Evolutionary conservation across 2,329 filamentous ascomycete genomes (phyloP).

Genomic region (Ophiostoma australiae): DNA sequence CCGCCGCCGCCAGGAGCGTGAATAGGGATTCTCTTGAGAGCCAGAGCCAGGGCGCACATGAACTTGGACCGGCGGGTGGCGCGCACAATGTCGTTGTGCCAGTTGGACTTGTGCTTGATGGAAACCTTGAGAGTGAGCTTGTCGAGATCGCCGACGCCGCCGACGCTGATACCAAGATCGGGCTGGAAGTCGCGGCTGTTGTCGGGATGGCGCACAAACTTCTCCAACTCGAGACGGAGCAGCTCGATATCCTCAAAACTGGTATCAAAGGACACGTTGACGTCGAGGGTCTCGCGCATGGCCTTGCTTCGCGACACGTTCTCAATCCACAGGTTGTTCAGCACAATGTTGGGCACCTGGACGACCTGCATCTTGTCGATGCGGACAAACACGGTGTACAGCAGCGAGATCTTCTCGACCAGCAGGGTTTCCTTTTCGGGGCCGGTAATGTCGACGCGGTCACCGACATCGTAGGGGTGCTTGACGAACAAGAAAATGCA

Average conservation of each 20-base stretch:
- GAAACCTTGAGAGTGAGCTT: conserved; percentile 79
- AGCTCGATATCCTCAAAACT: conserved; percentile 84
- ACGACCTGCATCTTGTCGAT: conserved; percentile 75
- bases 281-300: conserved; percentile 78
- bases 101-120: conserved; percentile 89
- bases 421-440: conserved; percentile 59
- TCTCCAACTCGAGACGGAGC: conserved; percentile 76
- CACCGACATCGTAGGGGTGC: conserved; percentile 93
- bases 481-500: conserved; percentile 99
- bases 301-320: conserved; percentile 87
- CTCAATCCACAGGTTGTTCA: conserved; percentile 93
- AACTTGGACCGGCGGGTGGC: conserved; percentile 85
- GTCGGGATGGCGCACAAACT: conserved; percentile 75
- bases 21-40: conserved; percentile 82
- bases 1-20: conserved; percentile 70
- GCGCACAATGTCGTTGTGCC: conserved; percentile 80
- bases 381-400: conserved; percentile 87
- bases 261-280: conserved; percentile 82
- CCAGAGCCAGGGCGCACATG: conserved; percentile 85
- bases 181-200: conserved; percentile 89
- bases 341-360: conserved; percentile 82
- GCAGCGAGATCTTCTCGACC: conserved; percentile 88
- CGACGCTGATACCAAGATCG: conserved; percentile 72
- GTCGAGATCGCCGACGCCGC: conserved; percentile 76
- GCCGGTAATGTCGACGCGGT: conserved; percentile 75